Evolutionary conservation across 139 green algal genomes (phyloP).

Genomic region (Tetraselmis chui): DNA sequence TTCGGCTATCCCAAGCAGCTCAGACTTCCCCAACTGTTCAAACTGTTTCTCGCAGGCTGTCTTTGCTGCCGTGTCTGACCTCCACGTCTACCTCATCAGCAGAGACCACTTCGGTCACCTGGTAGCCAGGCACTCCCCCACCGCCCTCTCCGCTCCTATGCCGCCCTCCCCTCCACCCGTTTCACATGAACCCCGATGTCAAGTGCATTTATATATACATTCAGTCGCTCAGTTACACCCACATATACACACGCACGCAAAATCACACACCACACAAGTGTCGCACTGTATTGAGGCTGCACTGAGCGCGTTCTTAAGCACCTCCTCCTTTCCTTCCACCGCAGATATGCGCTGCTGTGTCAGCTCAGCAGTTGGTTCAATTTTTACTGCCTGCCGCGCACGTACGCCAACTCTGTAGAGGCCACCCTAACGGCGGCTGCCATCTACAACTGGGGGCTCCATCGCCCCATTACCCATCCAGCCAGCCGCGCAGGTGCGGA

Average conservation of each 20-base stretch:
- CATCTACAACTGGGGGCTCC: slow-evolving; percentile 31
- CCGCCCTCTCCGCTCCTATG: neutral
- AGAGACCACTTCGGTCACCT: neutral
- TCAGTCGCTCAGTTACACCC: too few relatives aligned
- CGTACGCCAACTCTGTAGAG: slow-evolving; percentile 61
- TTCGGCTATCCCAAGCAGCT: too few relatives aligned
- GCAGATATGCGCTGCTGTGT: slow-evolving; percentile 40
- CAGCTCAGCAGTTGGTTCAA: slow-evolving; percentile 66
- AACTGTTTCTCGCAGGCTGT: neutral
- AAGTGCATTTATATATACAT: too few relatives aligned
- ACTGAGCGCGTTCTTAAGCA: too few relatives aligned
- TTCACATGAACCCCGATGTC: too few relatives aligned
- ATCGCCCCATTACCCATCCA: neutral
- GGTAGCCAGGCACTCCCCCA: neutral
- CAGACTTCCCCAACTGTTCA: too few relatives aligned
- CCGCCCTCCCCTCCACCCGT: neutral
- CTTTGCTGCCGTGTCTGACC: neutral
- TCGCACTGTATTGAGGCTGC: neutral
- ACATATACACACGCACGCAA: neutral
- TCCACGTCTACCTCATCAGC: neutral
- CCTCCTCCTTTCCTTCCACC: neutral
- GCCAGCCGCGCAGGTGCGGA: too few relatives aligned
- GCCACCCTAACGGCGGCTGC: slow-evolving; percentile 23
- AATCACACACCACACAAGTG: neutral
- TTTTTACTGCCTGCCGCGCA: slow-evolving; percentile 51